phyloP scores from a whole-genome alignment of 2,329 filamentous ascomycete species.

The Trichoderma polysporum region DNA sequence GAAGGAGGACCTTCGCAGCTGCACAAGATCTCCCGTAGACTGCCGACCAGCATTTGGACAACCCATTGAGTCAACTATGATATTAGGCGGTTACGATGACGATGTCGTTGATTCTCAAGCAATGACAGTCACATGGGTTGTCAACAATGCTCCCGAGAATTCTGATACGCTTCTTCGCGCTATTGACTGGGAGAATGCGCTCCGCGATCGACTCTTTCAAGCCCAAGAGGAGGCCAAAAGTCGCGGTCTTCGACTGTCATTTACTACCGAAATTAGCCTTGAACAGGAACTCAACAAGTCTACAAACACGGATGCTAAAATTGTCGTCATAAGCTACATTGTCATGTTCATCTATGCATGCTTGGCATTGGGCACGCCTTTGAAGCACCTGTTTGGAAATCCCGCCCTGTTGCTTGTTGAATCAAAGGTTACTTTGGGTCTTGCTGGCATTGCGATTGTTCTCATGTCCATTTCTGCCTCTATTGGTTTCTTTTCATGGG shows the following conservation, averaged over 20 bases:
- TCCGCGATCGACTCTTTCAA: conserved; percentile 72
- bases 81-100: conserved; percentile 76
- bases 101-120: conserved; percentile 73
- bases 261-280: conserved; percentile 91
- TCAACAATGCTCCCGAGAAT: conserved; percentile 79
- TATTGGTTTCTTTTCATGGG: conserved; percentile 89
- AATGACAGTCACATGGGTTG: conserved; percentile 90
- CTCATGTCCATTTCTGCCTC: conserved; percentile 96
- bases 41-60: conserved; percentile 89
- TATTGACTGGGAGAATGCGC: conserved; percentile 83
- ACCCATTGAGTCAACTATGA: conserved; percentile 79
- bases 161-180: conserved; percentile 68
- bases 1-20: conserved; percentile 69
- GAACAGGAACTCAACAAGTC: conserved; percentile 97
- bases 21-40: conserved; percentile 74
- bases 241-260: conserved; percentile 82
- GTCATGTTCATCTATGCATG: conserved; percentile 99
- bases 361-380: conserved; percentile 81
- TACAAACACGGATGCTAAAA: conserved; percentile 96
- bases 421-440: conserved; percentile 94
- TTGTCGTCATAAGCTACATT: conserved; percentile 92
- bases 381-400: conserved; percentile 75
- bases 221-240: conserved; percentile 76
- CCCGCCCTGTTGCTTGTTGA: conserved; percentile 84
- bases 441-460: conserved; percentile 91